A percentile compares a stretch with the other conserved stretches of the same genome.
phyloP scores from a whole-genome alignment of 441 rosid genomes.

The Macaranga tanarius region DNA sequence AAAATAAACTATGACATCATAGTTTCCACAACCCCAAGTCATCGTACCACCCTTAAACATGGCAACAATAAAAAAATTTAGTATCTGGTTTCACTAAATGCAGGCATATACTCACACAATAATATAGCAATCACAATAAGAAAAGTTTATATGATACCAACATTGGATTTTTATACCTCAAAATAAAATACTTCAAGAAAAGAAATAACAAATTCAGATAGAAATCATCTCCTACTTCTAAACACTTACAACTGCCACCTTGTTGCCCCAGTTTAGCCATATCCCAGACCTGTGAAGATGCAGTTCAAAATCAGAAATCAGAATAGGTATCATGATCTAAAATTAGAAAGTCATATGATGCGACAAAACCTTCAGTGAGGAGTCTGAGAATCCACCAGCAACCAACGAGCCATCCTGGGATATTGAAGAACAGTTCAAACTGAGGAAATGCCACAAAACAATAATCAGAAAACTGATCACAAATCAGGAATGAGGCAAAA shows the following conservation, averaged over 20 bases:
- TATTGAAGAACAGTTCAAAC: slow-evolving; percentile 82
- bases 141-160: not conserved
- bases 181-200: not conserved
- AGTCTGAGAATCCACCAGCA: slow-evolving; percentile 97
- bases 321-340: slow-evolving; percentile 22
- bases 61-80: not conserved
- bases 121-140: not conserved
- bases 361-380: slow-evolving; percentile 75
- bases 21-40: not conserved
- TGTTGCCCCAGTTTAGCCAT: slow-evolving; percentile 94
- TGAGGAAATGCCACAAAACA: slow-evolving; percentile 23
- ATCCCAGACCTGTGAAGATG: slow-evolving; percentile 76
- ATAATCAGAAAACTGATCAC: slow-evolving; percentile 17
- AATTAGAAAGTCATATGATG: not conserved
- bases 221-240: slow-evolving; percentile 2
- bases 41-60: not conserved
- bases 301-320: slow-evolving; percentile 31
- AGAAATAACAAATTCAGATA: slow-evolving; percentile 9
- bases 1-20: not conserved
- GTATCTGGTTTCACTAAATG: not conserved
- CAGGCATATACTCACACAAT: not conserved
- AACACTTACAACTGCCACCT: slow-evolving; percentile 50
- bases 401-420: slow-evolving; percentile 98
- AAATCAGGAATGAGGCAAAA: slow-evolving; percentile 14
- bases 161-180: not conserved